Evolutionary conservation across 2,329 filamentous ascomycete genomes (phyloP).

Genomic region (Cladophialophora yegresii): DNA sequence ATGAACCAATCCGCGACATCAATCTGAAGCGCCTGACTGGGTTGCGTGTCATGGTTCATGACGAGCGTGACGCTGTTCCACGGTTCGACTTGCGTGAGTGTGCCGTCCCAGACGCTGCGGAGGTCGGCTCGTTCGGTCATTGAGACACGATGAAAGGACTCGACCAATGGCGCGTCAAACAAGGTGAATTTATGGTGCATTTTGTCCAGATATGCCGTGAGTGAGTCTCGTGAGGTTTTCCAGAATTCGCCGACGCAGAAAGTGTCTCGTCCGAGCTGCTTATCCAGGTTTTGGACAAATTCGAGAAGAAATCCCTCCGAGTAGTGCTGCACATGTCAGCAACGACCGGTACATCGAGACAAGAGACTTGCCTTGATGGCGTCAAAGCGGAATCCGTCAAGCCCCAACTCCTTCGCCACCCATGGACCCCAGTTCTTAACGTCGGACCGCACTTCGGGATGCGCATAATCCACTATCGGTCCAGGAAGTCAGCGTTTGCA

Average conservation of each 20-base stretch:
- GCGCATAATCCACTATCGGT: constrained; percentile 52
- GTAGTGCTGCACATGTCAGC: constrained; percentile 54
- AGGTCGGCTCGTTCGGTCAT: constrained; percentile 59
- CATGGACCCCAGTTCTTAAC: constrained; percentile 64
- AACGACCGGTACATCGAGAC: not conserved
- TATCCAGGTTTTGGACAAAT: constrained; percentile 58
- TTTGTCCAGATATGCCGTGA: constrained; percentile 56
- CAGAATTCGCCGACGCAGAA: constrained; percentile 59
- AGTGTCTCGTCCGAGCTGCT: constrained; percentile 53
- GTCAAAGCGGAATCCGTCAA: constrained; percentile 66
- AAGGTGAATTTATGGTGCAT: constrained; percentile 61
- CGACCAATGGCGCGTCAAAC: constrained; percentile 65
- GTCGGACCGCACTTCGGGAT: constrained; percentile 61
- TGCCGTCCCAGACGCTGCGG: constrained; percentile 59
- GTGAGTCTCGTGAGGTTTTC: constrained; percentile 56
- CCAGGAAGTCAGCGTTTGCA: not conserved
- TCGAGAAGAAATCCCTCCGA: constrained; percentile 59
- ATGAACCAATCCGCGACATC: constrained; percentile 65
- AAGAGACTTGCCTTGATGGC: constrained; percentile 51
- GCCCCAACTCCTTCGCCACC: constrained; percentile 59
- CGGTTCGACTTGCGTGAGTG: constrained; percentile 55
- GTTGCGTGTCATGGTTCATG: constrained; percentile 49
- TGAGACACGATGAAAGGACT: constrained; percentile 64
- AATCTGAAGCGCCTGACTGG: constrained; percentile 43
- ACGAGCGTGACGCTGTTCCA: constrained; percentile 63